Conservation (phyloP, 2,329 filamentous ascomycete genomes). For the Daldinia eschscholtzii region DNA sequence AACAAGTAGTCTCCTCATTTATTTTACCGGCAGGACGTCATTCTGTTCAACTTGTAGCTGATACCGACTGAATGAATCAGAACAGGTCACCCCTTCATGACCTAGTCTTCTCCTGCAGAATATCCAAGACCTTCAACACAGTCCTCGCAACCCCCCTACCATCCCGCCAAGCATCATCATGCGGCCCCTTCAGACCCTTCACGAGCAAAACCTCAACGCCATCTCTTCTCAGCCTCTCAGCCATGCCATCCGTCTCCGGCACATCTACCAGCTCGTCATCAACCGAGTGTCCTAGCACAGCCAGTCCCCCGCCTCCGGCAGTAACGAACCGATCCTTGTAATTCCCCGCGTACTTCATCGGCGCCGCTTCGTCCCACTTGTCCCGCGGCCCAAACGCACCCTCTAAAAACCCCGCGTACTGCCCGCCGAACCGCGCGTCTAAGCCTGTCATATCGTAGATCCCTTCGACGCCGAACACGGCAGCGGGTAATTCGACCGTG, state of each 20-base stretch:
- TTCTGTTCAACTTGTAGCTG: too few relatives aligned
- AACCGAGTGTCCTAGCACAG: constrained; percentile 60
- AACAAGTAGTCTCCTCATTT: background rate
- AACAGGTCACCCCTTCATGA: background rate
- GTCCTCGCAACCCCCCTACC: constrained; percentile 68
- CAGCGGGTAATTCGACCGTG: constrained; percentile 60
- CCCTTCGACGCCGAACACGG: constrained; percentile 72
- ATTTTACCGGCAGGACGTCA: background rate
- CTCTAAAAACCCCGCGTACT: constrained; percentile 69
- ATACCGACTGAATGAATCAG: too few relatives aligned
- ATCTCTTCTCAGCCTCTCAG: constrained; percentile 59
- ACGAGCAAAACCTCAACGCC: constrained; percentile 53
- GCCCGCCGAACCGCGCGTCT: constrained; percentile 58
- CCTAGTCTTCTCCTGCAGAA: constrained; percentile 18
- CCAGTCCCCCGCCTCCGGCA: constrained; percentile 37
- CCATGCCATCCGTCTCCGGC: constrained; percentile 71
- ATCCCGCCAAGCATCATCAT: constrained; percentile 74
- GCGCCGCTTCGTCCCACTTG: constrained; percentile 69
- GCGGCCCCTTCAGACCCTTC: constrained; percentile 66
- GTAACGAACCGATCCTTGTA: constrained; percentile 57
- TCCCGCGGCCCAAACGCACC: constrained; percentile 69
- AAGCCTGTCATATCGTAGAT: constrained; percentile 75
- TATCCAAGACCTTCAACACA: constrained; percentile 49
- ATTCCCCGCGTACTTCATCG: constrained; percentile 59
- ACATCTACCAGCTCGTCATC: constrained; percentile 66